Base-by-base conservation (phyloP, 768 basidiomycete species). In the Clitopilus passeckerianus region DNA sequence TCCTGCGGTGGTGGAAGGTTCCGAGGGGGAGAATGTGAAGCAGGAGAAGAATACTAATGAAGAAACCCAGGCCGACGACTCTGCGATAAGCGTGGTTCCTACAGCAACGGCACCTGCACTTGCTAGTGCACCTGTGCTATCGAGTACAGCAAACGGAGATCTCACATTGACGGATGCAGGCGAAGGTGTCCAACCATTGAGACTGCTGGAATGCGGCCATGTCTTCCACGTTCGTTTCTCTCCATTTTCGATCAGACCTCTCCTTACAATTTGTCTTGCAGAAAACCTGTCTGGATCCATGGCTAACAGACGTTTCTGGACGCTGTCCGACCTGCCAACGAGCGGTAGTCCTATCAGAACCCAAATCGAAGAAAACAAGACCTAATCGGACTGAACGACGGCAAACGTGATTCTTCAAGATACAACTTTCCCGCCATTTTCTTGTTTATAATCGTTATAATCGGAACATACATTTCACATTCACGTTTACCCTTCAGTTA, bases 221-320 rank as follows among this genome's bases (percentile, higher is more conserved):
- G 90, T 90, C 53, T 96, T 93, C 73, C 94, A 96, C 74, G 93
- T 94, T 62, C 71, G 90, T 76, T 3, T 33, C 20, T 54, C 30
- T 12, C 59, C 27, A 34, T 56, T n/a, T 12, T 18, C 43, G 14
- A 33, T 18, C n/a, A 52, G 37, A 33, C 46, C 43, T 58, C 58
- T 62, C 44, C 53, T n/a, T 61, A 61, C 12, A 62, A 43, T 58
- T 60, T 61, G 34, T 59, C 53, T 34, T 59, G 20, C 64, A 91
- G 91, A 86, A 91, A 90, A 86, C 87, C 22, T 96, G 93, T 69
- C 73, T 95, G 44, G 93, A 96, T 68, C 91, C 92, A 20, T 96
- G 94, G 94, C 72, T 96, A 55, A 86, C 77, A 2, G 87, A 90
- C 61, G 87, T 93, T 14, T 92, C 90, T 27, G 93, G 91, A 5